These are phyloP conservation scores for Apiospora phragmitis DNA, from an alignment of 2,329 filamentous ascomycete species.

Conservation along the genomic window DNA sequence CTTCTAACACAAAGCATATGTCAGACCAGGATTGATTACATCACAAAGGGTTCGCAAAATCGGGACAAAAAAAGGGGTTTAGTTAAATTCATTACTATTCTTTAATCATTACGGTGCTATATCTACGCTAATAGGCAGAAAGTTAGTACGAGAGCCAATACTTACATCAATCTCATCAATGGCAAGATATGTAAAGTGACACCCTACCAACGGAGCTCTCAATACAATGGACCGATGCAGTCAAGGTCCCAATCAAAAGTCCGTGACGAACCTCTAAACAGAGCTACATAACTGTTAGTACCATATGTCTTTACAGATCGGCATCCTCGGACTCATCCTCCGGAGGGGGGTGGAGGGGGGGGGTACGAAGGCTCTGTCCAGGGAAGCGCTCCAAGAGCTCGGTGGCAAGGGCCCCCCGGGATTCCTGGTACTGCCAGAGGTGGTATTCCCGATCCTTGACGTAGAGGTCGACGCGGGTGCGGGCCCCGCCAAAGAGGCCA, in stretches of 20 bases:
- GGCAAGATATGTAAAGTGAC: background rate
- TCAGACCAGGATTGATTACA: background rate
- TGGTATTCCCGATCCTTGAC: background rate
- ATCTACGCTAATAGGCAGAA: too few relatives aligned
- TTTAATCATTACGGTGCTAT: background rate
- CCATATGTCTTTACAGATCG: too few relatives aligned
- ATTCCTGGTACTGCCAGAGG: background rate
- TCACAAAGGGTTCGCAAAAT: background rate
- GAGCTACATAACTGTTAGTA: background rate
- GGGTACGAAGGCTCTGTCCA: too few relatives aligned
- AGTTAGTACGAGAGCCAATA: background rate
- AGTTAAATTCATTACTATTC: background rate
- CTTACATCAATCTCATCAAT: background rate
- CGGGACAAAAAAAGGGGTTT: background rate
- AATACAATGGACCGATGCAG: background rate
- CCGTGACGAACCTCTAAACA: background rate
- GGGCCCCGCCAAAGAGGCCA: background rate
- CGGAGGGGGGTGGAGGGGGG: too few relatives aligned
- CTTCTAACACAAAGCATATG: background rate
- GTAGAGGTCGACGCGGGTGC: background rate
- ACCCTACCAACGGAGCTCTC: background rate
- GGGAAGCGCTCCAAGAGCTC: too few relatives aligned
- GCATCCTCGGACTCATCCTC: too few relatives aligned
- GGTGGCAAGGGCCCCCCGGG: too few relatives aligned
- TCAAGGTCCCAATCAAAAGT: background rate